These are phyloP conservation scores for Amauroascus niger DNA, from an alignment of 2,329 filamentous ascomycete genomes.

Conservation along the genomic window DNA sequence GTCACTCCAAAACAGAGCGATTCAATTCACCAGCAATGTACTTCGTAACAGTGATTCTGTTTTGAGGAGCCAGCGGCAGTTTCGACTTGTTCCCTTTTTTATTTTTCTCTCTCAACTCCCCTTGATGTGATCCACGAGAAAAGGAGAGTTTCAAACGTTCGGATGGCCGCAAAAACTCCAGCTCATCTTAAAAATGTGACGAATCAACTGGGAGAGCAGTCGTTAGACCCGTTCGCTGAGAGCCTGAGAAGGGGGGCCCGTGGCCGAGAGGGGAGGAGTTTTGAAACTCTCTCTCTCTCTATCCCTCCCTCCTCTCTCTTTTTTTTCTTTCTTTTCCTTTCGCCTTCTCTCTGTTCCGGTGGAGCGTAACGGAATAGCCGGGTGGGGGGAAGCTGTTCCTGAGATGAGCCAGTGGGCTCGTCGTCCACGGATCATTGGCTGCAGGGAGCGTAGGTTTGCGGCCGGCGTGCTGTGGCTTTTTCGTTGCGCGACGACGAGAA, in stretches of 20 bases:
- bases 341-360: slow-evolving; percentile 14
- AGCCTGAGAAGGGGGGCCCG: not conserved
- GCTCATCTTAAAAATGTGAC: slow-evolving; percentile 2
- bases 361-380: not conserved
- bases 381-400: not conserved
- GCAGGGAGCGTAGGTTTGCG: not conserved
- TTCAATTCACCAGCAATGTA: no score
- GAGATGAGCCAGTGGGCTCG: not conserved
- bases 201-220: slow-evolving; percentile 1
- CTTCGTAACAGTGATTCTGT: no score
- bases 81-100: not conserved
- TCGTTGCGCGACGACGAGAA: not conserved
- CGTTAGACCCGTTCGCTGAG: not conserved
- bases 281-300: slow-evolving; percentile 14
- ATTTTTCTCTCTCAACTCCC: no score
- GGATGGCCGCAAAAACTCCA: not conserved
- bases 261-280: not conserved
- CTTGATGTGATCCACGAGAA: no score
- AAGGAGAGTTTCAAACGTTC: not conserved
- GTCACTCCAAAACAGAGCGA: no score
- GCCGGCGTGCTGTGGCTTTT: no score
- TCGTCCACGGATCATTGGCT: not conserved
- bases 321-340: slow-evolving; percentile 14
- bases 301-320: no score
- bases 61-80: not conserved